Base-by-base conservation (phyloP, 139 green algal genomes). In the Mesotaenium endlicherianum region DNA sequence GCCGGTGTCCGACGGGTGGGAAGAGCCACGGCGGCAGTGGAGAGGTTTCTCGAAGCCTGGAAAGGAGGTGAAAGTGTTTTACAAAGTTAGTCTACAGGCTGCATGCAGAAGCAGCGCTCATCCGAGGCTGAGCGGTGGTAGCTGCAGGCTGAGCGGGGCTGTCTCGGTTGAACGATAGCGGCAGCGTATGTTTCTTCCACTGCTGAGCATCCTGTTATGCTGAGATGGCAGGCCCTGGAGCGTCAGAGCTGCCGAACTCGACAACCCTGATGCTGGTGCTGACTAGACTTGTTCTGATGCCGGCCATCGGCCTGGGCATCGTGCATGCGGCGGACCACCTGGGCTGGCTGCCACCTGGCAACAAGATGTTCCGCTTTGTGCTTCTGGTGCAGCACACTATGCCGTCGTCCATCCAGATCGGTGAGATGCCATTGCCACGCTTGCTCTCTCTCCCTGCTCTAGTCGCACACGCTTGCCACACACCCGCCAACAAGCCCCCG, bases 361-460 rank as follows among this genome's bases (percentile, higher is more conserved):
- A 83, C 50, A 70, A 70, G 16, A 43, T 83, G n/a, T 75, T 75
- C 50, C 4, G n/a, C 41, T 83, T 75, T 14, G 53, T 83, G 4
- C 76, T 83, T 5, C 31, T 83, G 38, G 26, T 83, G 8, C 76
- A 83, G 16, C 76, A 83, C 43, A n/a, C 76, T 34, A 83, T 83
- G 76, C 76, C 76, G 30, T 75, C 76, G 4, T 83, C 76, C 49
- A 83, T 83, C 43, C 76, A 83, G 78, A 44, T 83, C 38, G 76
- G 76, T 75, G 44, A 50, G 74, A 31, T 55, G 40, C 14, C 34
- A 31, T 47, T 75, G 16, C 14, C 64, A 75, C 64, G 40, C 64
- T 75, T 43, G 14, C 17, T 44, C 64, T 31, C 14, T 43, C 14
- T 75, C 40, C 14, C 34, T 47, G 34, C 34, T 75, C 17, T 75